A percentile compares a stretch with the other conserved stretches of the same genome.
phyloP scores from a whole-genome alignment of 2,329 filamentous ascomycete genomes.

The Neofusicoccum kwambonambiense region DNA sequence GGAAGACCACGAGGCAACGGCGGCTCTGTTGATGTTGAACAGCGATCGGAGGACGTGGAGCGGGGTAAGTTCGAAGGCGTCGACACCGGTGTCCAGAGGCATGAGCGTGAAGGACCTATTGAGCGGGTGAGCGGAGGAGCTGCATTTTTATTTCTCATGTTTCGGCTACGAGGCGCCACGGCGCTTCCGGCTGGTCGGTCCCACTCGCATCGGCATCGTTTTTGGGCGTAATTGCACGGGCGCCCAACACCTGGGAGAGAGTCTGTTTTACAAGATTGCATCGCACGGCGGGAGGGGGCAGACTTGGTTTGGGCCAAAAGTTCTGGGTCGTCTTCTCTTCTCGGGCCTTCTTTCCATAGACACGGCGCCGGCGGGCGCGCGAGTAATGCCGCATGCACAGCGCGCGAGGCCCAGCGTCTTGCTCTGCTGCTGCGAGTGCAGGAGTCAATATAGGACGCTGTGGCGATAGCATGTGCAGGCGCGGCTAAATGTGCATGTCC shows the following conservation, averaged over 20 bases:
- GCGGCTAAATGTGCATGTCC: background rate
- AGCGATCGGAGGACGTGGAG: slow-evolving; percentile 63
- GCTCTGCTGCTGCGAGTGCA: background rate
- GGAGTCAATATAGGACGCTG: background rate
- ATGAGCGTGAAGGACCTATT: slow-evolving; percentile 51
- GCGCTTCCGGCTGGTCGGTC: background rate
- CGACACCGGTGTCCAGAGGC: slow-evolving; percentile 20
- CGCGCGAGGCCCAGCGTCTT: background rate
- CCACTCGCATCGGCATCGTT: background rate
- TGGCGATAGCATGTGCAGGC: background rate
- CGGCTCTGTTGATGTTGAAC: slow-evolving; percentile 85
- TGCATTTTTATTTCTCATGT: background rate
- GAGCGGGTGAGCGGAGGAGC: slow-evolving; percentile 29
- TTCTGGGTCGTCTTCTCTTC: background rate
- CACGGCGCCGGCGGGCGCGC: background rate
- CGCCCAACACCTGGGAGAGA: background rate
- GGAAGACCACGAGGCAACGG: slow-evolving; percentile 71
- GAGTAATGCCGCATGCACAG: background rate
- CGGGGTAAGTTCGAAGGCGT: slow-evolving; percentile 22
- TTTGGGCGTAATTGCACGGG: background rate
- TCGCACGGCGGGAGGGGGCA: background rate
- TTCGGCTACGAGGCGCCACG: background rate
- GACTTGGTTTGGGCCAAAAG: background rate
- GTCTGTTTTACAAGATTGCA: background rate
- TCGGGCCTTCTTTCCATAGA: background rate